Evolutionary conservation across 2,329 filamentous ascomycete species (phyloP).

Genomic region (Lojkania enalia): DNA sequence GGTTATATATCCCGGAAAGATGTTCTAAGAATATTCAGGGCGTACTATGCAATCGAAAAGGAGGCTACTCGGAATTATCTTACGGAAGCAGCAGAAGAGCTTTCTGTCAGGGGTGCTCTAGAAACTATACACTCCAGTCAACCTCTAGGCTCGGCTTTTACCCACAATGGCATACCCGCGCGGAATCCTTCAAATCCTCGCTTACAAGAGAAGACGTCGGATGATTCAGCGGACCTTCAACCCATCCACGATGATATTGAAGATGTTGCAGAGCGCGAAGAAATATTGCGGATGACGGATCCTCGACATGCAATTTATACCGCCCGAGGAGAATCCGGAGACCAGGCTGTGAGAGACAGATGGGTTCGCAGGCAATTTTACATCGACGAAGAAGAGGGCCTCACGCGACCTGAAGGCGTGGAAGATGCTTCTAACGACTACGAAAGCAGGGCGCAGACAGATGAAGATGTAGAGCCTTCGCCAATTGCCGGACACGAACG

Average conservation of each 20-base stretch:
- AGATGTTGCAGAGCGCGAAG: constrained; percentile 25
- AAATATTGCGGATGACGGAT: constrained; percentile 17
- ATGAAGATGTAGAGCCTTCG: constrained; percentile 5
- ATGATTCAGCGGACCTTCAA: constrained; percentile 34
- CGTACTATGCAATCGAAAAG: constrained; percentile 88
- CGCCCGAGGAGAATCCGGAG: constrained; percentile 39
- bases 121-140: constrained; percentile 50
- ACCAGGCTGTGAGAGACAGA: constrained; percentile 59
- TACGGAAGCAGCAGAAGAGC: constrained; percentile 73
- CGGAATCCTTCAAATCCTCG: constrained; percentile 15
- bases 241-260: constrained; percentile 26
- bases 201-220: constrained; percentile 36
- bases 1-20: constrained; percentile 84
- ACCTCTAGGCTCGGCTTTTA: constrained; percentile 52
- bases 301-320: constrained; percentile 3
- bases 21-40: constrained; percentile 87
- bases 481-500: constrained; percentile 14
- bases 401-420: constrained; percentile 35
- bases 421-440: constrained; percentile 12
- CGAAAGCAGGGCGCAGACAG: constrained; percentile 15
- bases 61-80: constrained; percentile 84
- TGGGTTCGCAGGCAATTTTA: constrained; percentile 82
- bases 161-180: constrained; percentile 40
- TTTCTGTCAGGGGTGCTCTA: constrained; percentile 61
- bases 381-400: constrained; percentile 81